Base-by-base conservation (phyloP, 2,329 filamentous ascomycete genomes). In the Aspergillus candidus region DNA sequence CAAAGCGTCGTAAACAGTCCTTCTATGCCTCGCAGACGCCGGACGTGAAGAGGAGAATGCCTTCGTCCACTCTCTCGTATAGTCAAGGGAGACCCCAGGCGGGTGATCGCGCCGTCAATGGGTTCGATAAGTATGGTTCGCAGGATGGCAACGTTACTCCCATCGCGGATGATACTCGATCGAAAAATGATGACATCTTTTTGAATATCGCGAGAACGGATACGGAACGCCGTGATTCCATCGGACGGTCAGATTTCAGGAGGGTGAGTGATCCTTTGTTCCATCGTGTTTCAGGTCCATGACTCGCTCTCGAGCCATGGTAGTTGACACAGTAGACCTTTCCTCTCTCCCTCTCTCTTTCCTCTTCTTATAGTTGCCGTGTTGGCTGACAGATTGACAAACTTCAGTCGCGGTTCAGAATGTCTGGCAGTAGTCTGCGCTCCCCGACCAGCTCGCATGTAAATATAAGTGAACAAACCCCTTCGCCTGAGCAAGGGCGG, bases 121-220 rank as follows among this genome's bases (percentile, higher is more conserved):
- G 54, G 34, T 40, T 50, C 38, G 57, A 59, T 41, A 57, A 54
- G 40, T 51, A 55, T 30, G 57, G 51, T 14, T 43, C 54, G 32
- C 60, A 63, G 32, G 58, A 61, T 37, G 61, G 55, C 40, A 62
- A 57, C 45, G 62, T 53, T 34, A 59, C 60, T 14, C 57, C 60
- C 33, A 58, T 61, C 37, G 56, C 60, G 32, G 67, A 71, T 32
- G 67, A 72, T 34, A 47, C 54, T 32, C 60, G 60, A 35, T 59
- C 58, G 22, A 67, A 64, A 46, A 69, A 64, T 46, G 70, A 72
- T 41, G 70, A 73, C 56, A 53, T 73, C 22, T 73, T 72, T 48
- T 52, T 73, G 42, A 72, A 73, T 47, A 72, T 73, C 46, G 70
- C 70, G 10, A 65, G 65, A 49, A 60, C 65, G 4, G 68, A 69